Evolutionary conservation across 345 rosid species (phyloP).

Genomic region (Sisymbrium irio): DNA sequence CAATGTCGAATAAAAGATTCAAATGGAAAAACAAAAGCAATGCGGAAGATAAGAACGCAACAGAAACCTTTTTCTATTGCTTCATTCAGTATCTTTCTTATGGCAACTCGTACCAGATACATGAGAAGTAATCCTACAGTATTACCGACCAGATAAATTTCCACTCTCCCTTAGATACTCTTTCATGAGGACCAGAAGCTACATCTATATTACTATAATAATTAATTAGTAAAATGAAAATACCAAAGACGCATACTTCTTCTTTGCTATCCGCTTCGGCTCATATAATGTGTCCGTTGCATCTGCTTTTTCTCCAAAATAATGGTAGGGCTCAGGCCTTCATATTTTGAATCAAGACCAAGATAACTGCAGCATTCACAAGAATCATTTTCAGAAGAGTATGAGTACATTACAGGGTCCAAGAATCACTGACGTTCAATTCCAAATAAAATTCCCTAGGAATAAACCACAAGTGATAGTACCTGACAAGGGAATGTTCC

Average conservation of each 20-base stretch:
- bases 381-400: slow-evolving; percentile 7
- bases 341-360: slow-evolving; percentile 41
- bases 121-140: slow-evolving; percentile 50
- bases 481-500: slow-evolving; percentile 46
- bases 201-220: neutral
- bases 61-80: slow-evolving; percentile 64
- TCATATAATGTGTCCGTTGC: slow-evolving; percentile 35
- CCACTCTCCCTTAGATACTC: neutral
- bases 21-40: slow-evolving; percentile 5
- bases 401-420: no score
- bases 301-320: slow-evolving; percentile 32
- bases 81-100: slow-evolving; percentile 65
- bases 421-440: neutral
- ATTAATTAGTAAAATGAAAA: neutral
- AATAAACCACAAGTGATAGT: neutral
- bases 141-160: slow-evolving; percentile 6
- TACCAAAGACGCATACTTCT: slow-evolving; percentile 46
- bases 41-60: slow-evolving; percentile 1
- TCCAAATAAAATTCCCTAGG: neutral
- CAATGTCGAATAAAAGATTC: neutral
- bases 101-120: slow-evolving; percentile 40
- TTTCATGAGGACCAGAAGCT: neutral
- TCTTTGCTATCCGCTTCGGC: slow-evolving; percentile 50
- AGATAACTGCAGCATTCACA: slow-evolving; percentile 42
- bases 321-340: slow-evolving; percentile 32